Conservation (phyloP, 179 eudicot species). For the Gypsophila paniculata region DNA sequence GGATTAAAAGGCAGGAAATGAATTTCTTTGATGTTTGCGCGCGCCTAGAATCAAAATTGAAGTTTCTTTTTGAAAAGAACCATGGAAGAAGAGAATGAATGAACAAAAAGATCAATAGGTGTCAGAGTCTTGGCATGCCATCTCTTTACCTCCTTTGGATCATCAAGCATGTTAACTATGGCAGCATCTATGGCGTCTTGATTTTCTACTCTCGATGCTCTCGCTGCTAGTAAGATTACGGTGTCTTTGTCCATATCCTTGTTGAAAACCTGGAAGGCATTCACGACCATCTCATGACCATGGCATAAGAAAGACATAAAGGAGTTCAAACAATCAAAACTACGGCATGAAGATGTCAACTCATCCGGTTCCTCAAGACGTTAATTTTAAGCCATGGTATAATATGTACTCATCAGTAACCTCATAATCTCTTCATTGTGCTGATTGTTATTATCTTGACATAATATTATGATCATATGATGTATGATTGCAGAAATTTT, state of each 20-base stretch:
- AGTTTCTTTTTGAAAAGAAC: neutral
- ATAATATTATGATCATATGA: neutral
- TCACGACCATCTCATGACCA: neutral
- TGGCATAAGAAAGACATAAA: neutral
- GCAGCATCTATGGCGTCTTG: conserved; percentile 86
- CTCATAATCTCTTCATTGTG: neutral
- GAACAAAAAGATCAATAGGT: neutral
- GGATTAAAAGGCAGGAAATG: conserved; percentile 86
- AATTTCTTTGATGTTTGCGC: conserved; percentile 59
- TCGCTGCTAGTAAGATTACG: conserved; percentile 64
- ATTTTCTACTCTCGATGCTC: conserved; percentile 76
- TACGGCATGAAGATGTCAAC: neutral
- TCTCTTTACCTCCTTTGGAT: conserved; percentile 64
- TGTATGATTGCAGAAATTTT: neutral
- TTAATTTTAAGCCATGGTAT: neutral
- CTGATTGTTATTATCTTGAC: neutral
- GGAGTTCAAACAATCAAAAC: neutral
- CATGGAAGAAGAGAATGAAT: neutral
- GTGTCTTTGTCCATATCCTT: conserved; percentile 59
- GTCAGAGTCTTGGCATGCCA: conserved; percentile 13
- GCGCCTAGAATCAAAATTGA: conserved; percentile 44
- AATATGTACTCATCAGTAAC: neutral
- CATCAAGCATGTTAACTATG: conserved; percentile 67
- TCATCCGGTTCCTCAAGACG: neutral
- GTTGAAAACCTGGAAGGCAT: conserved; percentile 43